phyloP scores from a whole-genome alignment of 2,329 filamentous ascomycete species.

The Pyrenophora teres region DNA sequence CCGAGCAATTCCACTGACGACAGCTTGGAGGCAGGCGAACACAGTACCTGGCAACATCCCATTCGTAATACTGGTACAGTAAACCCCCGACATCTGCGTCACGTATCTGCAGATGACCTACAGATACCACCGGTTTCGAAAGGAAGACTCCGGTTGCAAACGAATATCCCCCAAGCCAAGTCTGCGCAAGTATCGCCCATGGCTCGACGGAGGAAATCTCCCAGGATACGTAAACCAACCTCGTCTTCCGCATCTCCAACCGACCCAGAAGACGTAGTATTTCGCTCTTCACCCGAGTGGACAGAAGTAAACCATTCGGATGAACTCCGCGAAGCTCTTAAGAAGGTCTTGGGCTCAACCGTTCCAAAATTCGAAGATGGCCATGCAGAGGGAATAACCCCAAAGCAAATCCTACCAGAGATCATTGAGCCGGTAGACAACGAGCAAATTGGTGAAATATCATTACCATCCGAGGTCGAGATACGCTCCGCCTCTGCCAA shows the following conservation, averaged over 20 bases:
- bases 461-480: constrained; percentile 28
- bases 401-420: constrained; percentile 8
- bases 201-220: constrained; percentile 18
- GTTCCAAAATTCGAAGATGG: background rate
- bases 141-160: constrained; percentile 24
- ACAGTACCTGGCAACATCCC: constrained; percentile 18
- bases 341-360: constrained; percentile 16
- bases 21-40: constrained; percentile 2
- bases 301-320: constrained; percentile 24
- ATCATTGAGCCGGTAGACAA: constrained; percentile 21
- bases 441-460: constrained; percentile 25
- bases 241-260: constrained; percentile 18
- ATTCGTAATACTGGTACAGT: background rate
- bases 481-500: constrained; percentile 19
- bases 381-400: background rate
- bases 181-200: constrained; percentile 32
- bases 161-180: constrained; percentile 23
- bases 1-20: background rate
- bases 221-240: constrained; percentile 12
- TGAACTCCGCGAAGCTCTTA: constrained; percentile 27
- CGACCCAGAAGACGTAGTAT: constrained; percentile 3
- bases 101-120: constrained; percentile 17
- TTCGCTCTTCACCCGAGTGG: constrained; percentile 20
- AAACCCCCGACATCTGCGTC: constrained; percentile 9
- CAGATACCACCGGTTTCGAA: constrained; percentile 4